Evolutionary conservation across 805 yeast genomes (phyloP), one percentile per base, ranked within the genome.

Genomic region (Myxozyma sirexii): DNA sequence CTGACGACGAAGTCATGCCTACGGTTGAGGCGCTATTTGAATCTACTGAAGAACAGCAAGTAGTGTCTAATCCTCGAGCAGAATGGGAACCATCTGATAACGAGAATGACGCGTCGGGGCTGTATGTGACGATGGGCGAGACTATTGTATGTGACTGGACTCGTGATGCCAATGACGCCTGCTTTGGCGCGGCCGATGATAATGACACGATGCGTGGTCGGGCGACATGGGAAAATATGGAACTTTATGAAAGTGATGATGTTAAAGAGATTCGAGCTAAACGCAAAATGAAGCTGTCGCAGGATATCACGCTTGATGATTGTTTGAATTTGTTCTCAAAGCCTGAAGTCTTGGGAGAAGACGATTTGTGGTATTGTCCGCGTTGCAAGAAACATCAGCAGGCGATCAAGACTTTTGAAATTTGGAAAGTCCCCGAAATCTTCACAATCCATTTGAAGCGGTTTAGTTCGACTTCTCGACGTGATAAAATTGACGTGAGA

Each of bases 331-430:
- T 84, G 59, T 93, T 93, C 69, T 83, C 96, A 19, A 81, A 83
- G 51, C 86, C 96, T 0, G 99, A 93, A 71, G 83, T 91, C 1
- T 78, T 93, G 46, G 90, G 97, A 13, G 87, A 89, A 51, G 86
- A 90, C 55, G 98, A 93, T 73, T 77, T 90, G 35, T 93, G 98
- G 98, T 92, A 86, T 68, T 93, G 99, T 72, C 96, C 97, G 0
- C 75, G 78, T 12, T 93, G 99, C 76, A 84, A 88, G 68, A 94
- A 88, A 54, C 96, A 90, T 69, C 82, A 91, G 60, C 90, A 88
- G 67, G 98, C 98, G 0, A 84, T 96, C 1, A 93, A 94, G 69
- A 87, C 89, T 45, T 87, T 94, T 55, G 96, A 91, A 72, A 76
- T 93, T 19, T 94, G 98, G 98, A 82, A 85, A n/a, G 84, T 89